phyloP scores from a whole-genome alignment of 2,329 filamentous ascomycete genomes.

The Hypoxylon sp. region DNA sequence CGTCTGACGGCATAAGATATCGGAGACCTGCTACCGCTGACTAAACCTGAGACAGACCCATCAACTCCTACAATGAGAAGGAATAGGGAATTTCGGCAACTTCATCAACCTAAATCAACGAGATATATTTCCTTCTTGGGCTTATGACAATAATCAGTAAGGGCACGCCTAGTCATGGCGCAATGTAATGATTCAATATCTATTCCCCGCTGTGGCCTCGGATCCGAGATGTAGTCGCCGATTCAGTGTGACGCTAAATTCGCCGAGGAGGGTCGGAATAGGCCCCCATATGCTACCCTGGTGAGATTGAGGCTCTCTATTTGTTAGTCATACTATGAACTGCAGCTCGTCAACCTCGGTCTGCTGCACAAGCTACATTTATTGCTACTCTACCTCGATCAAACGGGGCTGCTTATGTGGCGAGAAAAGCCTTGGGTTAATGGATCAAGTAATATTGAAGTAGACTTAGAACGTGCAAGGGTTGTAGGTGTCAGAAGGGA shows the following conservation, averaged over 20 bases:
- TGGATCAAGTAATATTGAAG: not conserved
- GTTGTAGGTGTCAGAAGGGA: too few species aligned
- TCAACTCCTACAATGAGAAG: not conserved
- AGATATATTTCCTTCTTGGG: not conserved
- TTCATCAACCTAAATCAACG: not conserved
- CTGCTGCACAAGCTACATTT: conserved; percentile 6
- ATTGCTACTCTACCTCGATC: not conserved
- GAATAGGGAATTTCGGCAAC: not conserved
- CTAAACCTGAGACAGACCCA: not conserved
- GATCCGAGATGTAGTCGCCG: conserved; percentile 23
- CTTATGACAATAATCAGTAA: not conserved
- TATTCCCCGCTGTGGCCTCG: conserved; percentile 3
- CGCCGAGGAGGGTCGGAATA: conserved; percentile 29
- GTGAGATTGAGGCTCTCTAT: not conserved
- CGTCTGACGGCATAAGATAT: not conserved
- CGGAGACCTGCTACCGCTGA: not conserved
- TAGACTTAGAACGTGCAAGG: not conserved
- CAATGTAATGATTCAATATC: not conserved
- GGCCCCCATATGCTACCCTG: not conserved
- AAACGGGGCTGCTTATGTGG: not conserved
- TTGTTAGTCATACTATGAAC: not conserved
- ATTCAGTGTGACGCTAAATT: not conserved
- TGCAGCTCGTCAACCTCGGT: not conserved
- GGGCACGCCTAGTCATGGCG: not conserved
- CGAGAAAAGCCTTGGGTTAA: not conserved